Evolutionary conservation across 2,329 filamentous ascomycete genomes (phyloP), one percentile per base, ranked within the genome.

Genomic region (Clarireedia monteithiana): DNA sequence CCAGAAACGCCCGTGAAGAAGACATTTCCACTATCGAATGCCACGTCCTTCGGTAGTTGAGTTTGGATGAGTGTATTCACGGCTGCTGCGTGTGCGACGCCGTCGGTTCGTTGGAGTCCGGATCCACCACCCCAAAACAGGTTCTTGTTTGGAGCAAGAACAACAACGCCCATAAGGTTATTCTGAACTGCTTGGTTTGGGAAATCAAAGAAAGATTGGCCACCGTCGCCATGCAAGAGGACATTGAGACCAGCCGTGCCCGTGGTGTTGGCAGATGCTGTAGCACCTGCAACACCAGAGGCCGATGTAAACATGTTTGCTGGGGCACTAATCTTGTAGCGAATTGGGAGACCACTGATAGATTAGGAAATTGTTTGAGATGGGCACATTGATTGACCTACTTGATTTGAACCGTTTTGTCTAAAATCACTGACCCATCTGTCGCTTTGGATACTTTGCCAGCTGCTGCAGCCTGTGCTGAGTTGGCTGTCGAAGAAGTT

Each of bases 171-270:
- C 89, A 95, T 70, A 83, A 85, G 61, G 81, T 88, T 61, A 77
- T 88, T 42, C 76, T 95, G 7, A 85, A 95, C 62, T 82, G 87
- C 4, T 74, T 96, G 36, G 87, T 90, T 70, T 82, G 79, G 58
- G 81, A 96, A 47, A 77, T 97, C n/a, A 90, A 96, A 66, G 85
- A 90, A 63, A 12, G 77, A 80, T 62, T 81, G 76, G 6, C 80
- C 80, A 44, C 80, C 80, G 64, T 83, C 80, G 50, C 80, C 80
- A 65, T 83, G 80, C 3, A 83, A 73, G 38, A 83, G 74, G 14
- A 83, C 75, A 62, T 83, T 83, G 6, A 80, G 71, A 50, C 78
- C 78, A 30, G 79, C 68, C 6, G 68, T 60, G 5, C 75, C 74
- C 0, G 61, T 61, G 23, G 64, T 56, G 30, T 63, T 64, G 45